These are phyloP conservation scores for Nyctanthes arbortristis DNA, from an alignment of 257 asterid species.

Conservation along the genomic window DNA sequence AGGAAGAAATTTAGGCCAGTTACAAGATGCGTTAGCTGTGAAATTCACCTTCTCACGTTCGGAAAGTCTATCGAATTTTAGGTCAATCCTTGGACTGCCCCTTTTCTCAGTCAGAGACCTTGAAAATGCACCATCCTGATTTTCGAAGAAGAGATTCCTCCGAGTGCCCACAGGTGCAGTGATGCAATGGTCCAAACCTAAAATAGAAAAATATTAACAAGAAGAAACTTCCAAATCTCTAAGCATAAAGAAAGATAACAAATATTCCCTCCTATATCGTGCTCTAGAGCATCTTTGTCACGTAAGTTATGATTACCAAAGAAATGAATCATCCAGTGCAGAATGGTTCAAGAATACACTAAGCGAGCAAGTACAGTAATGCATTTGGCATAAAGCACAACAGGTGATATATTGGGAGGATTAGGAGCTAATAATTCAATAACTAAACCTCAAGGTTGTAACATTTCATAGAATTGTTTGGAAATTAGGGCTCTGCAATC, in stretches of 20 bases:
- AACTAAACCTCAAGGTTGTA: not conserved
- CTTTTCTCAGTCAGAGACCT: constrained; percentile 76
- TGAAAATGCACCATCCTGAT: constrained; percentile 41
- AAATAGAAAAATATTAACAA: constrained; percentile 15
- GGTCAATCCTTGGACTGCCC: constrained; percentile 54
- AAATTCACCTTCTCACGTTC: constrained; percentile 71
- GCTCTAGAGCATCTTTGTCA: too few species aligned
- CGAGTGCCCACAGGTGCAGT: constrained; percentile 59
- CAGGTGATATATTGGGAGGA: not conserved
- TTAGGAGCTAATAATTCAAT: not conserved
- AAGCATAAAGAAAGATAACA: not conserved
- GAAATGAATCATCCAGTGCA: not conserved
- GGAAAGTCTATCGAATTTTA: constrained; percentile 65
- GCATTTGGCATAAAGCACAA: not conserved
- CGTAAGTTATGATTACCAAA: too few species aligned
- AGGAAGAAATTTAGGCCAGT: constrained; percentile 1
- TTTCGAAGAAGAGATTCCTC: constrained; percentile 52
- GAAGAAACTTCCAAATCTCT: constrained; percentile 8
- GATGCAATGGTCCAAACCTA: constrained; percentile 64
- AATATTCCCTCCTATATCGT: not conserved
- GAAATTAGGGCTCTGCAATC: not conserved
- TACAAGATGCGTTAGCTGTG: not conserved
- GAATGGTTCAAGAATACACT: not conserved
- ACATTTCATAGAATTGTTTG: not conserved
- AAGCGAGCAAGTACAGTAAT: not conserved